phyloP scores from a whole-genome alignment of 306 rosid species.

The Cicer yamashitae region DNA sequence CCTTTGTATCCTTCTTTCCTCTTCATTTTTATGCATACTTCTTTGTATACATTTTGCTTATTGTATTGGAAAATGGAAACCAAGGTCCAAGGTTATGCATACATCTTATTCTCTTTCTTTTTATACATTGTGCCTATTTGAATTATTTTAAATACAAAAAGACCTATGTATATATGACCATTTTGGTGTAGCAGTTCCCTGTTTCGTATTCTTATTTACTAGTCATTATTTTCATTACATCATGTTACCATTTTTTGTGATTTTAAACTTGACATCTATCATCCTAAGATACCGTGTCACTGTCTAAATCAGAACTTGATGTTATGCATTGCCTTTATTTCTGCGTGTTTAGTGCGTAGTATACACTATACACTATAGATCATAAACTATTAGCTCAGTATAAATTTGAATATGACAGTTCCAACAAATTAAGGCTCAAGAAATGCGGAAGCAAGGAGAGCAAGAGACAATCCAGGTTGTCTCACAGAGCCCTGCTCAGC shows the following conservation, averaged over 20 bases:
- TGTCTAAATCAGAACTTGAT: constrained; percentile 33
- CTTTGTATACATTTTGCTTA: not conserved
- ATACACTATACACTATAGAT: constrained; percentile 6
- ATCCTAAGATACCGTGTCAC: not conserved
- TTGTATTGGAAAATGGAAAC: constrained; percentile 33
- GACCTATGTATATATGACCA: not conserved
- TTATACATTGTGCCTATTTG: constrained; percentile 12
- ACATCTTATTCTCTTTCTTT: not conserved
- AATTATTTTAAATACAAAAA: not conserved
- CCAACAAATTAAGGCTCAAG: constrained; percentile 62
- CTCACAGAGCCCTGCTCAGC: constrained; percentile 56
- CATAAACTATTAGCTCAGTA: constrained; percentile 16
- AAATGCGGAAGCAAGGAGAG: constrained; percentile 51
- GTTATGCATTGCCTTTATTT: constrained; percentile 16
- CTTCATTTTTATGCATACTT: not conserved
- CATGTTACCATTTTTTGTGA: constrained; percentile 13
- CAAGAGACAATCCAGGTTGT: constrained; percentile 54
- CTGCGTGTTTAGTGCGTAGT: constrained; percentile 30
- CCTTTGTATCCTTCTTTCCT: constrained; percentile 7
- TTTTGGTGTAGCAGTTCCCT: not conserved
- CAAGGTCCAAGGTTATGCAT: not conserved
- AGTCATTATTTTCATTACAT: constrained; percentile 1
- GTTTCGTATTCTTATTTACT: constrained; percentile 5
- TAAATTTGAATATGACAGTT: constrained; percentile 49
- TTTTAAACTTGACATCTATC: not conserved